Evolutionary conservation across 495 filamentous ascomycete genomes (phyloP), one percentile per base, ranked within the genome.

Genomic region (Penicillium malachiteum): DNA sequence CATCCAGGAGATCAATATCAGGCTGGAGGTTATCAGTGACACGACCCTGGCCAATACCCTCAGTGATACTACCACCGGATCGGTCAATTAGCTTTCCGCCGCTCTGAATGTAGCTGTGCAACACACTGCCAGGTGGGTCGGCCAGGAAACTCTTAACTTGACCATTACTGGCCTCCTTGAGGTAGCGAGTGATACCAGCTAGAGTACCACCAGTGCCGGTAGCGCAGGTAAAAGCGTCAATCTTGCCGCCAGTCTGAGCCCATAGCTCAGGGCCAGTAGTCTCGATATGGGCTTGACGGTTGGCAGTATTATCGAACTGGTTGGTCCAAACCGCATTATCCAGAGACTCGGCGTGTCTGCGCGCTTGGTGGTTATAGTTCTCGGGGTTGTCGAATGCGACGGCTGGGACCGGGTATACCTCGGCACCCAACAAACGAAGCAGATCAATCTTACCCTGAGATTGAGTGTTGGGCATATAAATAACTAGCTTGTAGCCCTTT

Each of bases 381-480:
- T 92, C 75, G 17, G 93, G 91, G 78, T 97, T 89, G 52, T 97
- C 94, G 69, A 90, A 97, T n/a, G 94, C 84, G 6, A 97, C 94
- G 2, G 92, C 94, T 8, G 94, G 94, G 2, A 98, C 94, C n/a
- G 94, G 94, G 71, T 92, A 91, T 11, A 98, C 94, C 67, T 97
- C 92, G n/a, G 94, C 94, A 54, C 94, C 94, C 14, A 98, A 81
- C 52, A 98, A 71, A 7, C 94, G 82, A 40, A 98, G 77, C 54
- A 98, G 79, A 71, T 98, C 95, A 67, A 98, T 87, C 78, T 98
- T 98, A 63, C 93, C 94, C 71, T 96, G 94, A 40, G 91, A 96
- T 73, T 98, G 94, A 39, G 94, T 97, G 78, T 98, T 87, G 62
- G 94, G 94, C 94, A 98, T 98, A 81, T 97, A 98, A 66, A 98